Base-by-base conservation (phyloP, 371 early-diverging fungal species). In the Cladochytrium tenue region DNA sequence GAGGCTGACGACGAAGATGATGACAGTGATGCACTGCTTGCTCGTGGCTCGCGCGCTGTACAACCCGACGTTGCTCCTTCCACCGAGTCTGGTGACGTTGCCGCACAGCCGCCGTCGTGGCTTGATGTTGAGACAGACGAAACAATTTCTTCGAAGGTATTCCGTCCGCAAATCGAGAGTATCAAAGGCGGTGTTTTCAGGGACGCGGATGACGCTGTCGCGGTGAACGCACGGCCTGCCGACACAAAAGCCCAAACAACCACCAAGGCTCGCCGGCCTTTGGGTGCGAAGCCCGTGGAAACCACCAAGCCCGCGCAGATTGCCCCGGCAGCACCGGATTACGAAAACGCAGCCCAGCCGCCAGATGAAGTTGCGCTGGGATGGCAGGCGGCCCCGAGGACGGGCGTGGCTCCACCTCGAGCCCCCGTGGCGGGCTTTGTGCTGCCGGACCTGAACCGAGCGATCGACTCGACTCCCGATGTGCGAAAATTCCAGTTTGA, bases 141-240 rank as follows among this genome's bases (percentile, higher is more conserved):
- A 65, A 81, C 81, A 7, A 78, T 81, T 20, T 76, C 77, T 30
- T 53, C 62, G 7, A 68, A 77, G 27, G 79, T 81, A 13, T 77
- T 64, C 66, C 53, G 70, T 25, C 63, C 63, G 33, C 30, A 57
- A 26, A 56, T 61, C 28, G 65, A 55, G 15, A 23, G n/a, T 2
- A 32, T 43, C 43, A 63, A 57, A 26, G 56, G 32, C 13, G 51
- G n/a, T 4, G 55, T 69, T 3, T 69, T 69, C 35, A 56, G 30
- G 20, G 62, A 52, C 35, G 62, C 50, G 7, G 32, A 62, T 7
- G 53, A 62, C 30, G 15, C 23, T 20, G 20, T 43, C 43, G 43
- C 13, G 13, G 43, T 43, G 7, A 43, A 43, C 20, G 13, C 7
- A 20, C 7, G 20, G 31, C 20, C 52, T 52, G 33, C 35, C 17